Evolutionary conservation across 2,329 filamentous ascomycete species (phyloP).

Genomic region (Diaporthe citri): DNA sequence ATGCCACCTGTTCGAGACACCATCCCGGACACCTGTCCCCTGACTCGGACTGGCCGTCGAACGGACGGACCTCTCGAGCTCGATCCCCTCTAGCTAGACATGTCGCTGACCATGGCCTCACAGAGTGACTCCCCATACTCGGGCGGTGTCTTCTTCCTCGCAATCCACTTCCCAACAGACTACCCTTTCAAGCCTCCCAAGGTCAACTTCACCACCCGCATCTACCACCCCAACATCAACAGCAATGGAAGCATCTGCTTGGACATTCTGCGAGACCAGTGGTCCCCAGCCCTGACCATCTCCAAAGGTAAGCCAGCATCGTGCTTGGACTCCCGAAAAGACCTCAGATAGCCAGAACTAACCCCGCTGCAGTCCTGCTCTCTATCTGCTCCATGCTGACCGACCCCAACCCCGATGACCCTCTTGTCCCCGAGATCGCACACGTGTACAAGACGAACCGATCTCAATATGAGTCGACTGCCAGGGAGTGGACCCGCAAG

Average conservation of each 20-base stretch:
- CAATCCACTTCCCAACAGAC: slow-evolving; percentile 99
- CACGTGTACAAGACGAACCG: slow-evolving; percentile 99
- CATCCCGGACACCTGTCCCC: slow-evolving; percentile 10
- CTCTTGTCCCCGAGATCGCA: slow-evolving; percentile 97
- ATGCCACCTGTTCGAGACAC: slow-evolving; percentile 10
- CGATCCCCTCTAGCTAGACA: background rate
- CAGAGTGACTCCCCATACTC: slow-evolving; percentile 97
- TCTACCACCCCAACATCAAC: slow-evolving; percentile 99
- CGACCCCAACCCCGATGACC: slow-evolving; percentile 98
- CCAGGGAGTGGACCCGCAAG: slow-evolving; percentile 98
- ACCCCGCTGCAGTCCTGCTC: slow-evolving; percentile 77
- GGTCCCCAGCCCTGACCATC: slow-evolving; percentile 98
- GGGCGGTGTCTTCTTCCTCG: slow-evolving; percentile 98
- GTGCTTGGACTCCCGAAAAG: too few relatives aligned
- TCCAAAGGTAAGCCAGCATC: slow-evolving; percentile 81
- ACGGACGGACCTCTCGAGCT: slow-evolving; percentile 28
- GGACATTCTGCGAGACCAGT: slow-evolving; percentile 98
- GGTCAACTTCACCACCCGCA: slow-evolving; percentile 99
- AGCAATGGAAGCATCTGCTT: slow-evolving; percentile 99
- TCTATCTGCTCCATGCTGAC: slow-evolving; percentile 99
- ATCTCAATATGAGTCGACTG: slow-evolving; percentile 94
- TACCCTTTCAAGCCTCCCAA: slow-evolving; percentile 99
- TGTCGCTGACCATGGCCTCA: slow-evolving; percentile 47
- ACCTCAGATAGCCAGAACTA: background rate
- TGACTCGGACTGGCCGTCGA: background rate